Base-by-base conservation (phyloP, 169 alveolate genomes). In the Eimeria sp. region DNA sequence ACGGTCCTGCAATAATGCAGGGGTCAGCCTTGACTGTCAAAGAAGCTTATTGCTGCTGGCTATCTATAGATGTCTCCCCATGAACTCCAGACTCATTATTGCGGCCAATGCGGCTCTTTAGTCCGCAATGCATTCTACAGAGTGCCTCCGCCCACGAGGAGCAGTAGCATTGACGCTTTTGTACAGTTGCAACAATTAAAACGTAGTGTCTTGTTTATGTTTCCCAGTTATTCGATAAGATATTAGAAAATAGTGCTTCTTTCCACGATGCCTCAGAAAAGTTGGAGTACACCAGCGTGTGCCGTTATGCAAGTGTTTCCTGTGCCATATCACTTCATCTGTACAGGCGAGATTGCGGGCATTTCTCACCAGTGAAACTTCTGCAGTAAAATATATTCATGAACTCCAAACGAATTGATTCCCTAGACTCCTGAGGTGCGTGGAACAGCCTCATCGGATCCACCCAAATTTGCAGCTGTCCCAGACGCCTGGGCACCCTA, bases 401-500 rank as follows among this genome's bases (percentile, higher is more conserved):
- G 43, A 34, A 65, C n/a, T 25, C 22, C n/a, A 4, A 13, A 16
- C 43, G 7, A 65, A 65, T 25, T 65, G 43, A 13, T 25, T 65
- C 14, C 14, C 34, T 3, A n/a, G 75, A 25, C n/a, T n/a, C 13
- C n/a, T 65, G 43, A 65, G 34, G 75, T 25, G 75, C 16, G 25
- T n/a, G 43, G 43, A 65, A 65, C 3, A 16, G 43, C n/a, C 75
- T 65, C 75, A 1, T 7, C 75, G 6, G 75, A 18, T n/a, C 18
- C 75, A 0, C 75, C 7, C 16, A 1, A 45, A 7, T 5, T 7
- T 25, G 75, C 75, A 25, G 43, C 43, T 7, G 43, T 25, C 75
- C 75, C 43, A 40, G 75, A 2, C 75, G 75, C 43, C 75, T 65
- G 75, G 75, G 75, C 75, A 45, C 75, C 75, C 43, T 65, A n/a